A percentile compares a stretch with the other conserved stretches of the same genome.
These are phyloP conservation scores for Calendula officinalis DNA, from an alignment of 129 eudicot genomes.

Conservation along the genomic window DNA sequence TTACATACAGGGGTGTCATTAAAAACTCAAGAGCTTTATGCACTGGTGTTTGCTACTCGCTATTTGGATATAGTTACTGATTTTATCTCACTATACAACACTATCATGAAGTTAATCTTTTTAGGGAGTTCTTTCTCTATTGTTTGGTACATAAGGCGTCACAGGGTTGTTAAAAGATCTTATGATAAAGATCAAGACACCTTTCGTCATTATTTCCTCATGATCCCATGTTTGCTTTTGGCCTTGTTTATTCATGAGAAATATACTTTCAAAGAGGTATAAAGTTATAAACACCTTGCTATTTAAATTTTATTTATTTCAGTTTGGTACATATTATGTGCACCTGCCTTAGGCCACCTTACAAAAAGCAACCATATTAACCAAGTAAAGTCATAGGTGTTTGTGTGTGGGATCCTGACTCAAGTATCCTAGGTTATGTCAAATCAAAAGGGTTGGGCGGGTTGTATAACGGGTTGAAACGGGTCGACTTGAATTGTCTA, in stretches of 20 bases:
- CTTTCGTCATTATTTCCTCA: constrained; percentile 77
- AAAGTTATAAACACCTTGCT: background rate
- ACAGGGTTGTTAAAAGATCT: constrained; percentile 83
- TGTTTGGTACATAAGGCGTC: constrained; percentile 92
- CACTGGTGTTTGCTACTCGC: constrained; percentile 86
- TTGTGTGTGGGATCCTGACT: background rate
- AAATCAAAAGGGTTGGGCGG: background rate
- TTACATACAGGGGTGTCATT: constrained; percentile 75
- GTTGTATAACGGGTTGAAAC: background rate
- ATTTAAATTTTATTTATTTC: constrained; percentile 1
- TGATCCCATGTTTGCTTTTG: constrained; percentile 66
- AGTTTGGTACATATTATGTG: background rate
- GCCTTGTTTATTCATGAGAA: constrained; percentile 70
- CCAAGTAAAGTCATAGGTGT: background rate
- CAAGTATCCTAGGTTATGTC: constrained; percentile 9
- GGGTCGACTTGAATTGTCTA: background rate
- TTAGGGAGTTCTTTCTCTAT: constrained; percentile 88
- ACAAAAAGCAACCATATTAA: constrained; percentile 5
- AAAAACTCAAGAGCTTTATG: constrained; percentile 94
- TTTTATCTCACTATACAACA: constrained; percentile 72
- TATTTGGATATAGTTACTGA: constrained; percentile 80
- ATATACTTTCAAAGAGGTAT: constrained; percentile 81
- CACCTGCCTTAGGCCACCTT: background rate
- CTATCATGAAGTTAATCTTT: constrained; percentile 77
- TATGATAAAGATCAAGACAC: constrained; percentile 94